phyloP scores from a whole-genome alignment of 805 yeast species.

The Komagataella ulmi region DNA sequence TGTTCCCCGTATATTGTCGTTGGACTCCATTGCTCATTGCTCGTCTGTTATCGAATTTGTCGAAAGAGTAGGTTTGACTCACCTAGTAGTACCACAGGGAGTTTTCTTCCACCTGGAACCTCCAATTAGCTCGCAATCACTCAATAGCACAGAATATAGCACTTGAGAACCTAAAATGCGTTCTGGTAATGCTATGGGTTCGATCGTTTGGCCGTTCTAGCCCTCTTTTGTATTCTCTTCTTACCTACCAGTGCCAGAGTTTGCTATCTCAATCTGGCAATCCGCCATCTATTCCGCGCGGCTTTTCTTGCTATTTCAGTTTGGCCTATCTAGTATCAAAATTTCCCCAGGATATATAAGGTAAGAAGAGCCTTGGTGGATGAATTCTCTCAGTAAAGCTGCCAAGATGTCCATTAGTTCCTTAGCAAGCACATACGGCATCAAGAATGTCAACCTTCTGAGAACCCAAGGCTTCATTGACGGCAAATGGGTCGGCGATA shows the following conservation, averaged over 20 bases:
- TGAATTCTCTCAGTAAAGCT: background rate
- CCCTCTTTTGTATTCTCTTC: background rate
- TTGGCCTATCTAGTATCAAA: background rate
- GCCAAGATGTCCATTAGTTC: conserved; percentile 5
- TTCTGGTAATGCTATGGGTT: background rate
- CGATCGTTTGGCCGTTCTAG: background rate
- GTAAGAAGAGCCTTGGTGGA: background rate
- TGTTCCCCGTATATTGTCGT: too few species aligned
- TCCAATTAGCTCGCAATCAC: too few species aligned
- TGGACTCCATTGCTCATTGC: too few species aligned
- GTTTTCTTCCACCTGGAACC: too few species aligned
- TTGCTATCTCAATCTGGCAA: background rate
- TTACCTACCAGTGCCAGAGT: background rate
- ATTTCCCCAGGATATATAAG: background rate
- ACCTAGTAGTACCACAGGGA: too few species aligned
- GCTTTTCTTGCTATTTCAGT: background rate
- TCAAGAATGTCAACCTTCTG: conserved; percentile 35
- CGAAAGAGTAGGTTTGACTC: too few species aligned
- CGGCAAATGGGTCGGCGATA: conserved; percentile 51
- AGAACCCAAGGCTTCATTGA: conserved; percentile 52
- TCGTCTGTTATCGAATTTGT: too few species aligned
- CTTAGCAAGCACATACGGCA: conserved; percentile 17
- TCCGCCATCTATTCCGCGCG: background rate
- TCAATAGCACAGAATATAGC: too few species aligned
- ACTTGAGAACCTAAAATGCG: too few species aligned